Conservation (phyloP, 2,329 filamentous ascomycete genomes). For the Calonectria multiphialidica region DNA sequence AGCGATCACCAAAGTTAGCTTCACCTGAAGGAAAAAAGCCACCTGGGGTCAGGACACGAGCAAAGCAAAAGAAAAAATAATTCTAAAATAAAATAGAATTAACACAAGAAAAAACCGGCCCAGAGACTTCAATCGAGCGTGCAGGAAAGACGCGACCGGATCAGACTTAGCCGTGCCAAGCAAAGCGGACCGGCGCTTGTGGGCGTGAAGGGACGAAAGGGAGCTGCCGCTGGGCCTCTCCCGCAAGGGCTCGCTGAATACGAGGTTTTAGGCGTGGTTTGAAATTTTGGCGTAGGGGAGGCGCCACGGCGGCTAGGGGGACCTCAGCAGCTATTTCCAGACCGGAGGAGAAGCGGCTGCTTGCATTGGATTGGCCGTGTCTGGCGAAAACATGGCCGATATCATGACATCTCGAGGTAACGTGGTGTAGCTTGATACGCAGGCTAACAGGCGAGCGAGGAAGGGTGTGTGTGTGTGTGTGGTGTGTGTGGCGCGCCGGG, state of each 20-base stretch:
- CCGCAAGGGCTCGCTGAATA: conserved; percentile 9
- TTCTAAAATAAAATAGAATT: not conserved
- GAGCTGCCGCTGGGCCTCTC: not conserved
- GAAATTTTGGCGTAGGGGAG: conserved; percentile 8
- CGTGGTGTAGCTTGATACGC: conserved; percentile 4
- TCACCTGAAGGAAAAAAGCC: not conserved
- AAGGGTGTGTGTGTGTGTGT: too few relatives aligned
- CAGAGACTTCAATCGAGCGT: not conserved
- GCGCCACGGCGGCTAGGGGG: conserved; percentile 8
- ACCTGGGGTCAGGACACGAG: not conserved
- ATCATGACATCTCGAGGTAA: not conserved
- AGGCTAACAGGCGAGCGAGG: not conserved
- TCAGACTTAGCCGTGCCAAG: conserved; percentile 1
- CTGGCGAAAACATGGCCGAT: not conserved
- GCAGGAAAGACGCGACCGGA: not conserved
- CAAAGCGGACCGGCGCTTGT: conserved; percentile 9
- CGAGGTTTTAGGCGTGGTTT: conserved; percentile 19
- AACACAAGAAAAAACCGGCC: not conserved
- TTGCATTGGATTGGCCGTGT: not conserved
- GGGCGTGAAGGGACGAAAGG: conserved; percentile 2
- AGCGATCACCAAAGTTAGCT: not conserved
- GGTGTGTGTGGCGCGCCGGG: not conserved
- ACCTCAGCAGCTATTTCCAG: not conserved
- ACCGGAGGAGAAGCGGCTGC: not conserved
- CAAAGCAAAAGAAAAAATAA: not conserved